These are phyloP conservation scores for Haplographium delicatum DNA, from an alignment of 495 filamentous ascomycete species.

Conservation along the genomic window DNA sequence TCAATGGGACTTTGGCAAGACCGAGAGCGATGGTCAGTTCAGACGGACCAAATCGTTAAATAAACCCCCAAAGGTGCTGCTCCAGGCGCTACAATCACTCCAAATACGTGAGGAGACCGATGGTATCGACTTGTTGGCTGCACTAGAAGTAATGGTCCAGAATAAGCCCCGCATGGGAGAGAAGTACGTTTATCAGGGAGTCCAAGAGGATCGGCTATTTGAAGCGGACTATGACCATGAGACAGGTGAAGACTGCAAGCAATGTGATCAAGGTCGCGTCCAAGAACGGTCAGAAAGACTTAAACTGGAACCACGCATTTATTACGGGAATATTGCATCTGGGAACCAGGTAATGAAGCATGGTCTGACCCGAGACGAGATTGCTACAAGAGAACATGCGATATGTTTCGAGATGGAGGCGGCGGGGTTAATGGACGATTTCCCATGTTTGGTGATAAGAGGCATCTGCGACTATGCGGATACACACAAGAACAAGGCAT, in stretches of 20 bases:
- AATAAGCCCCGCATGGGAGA: slow-evolving; percentile 6
- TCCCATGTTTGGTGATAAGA: slow-evolving; percentile 34
- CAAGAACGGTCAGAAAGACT: background rate
- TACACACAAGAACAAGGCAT: slow-evolving; percentile 34
- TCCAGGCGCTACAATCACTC: slow-evolving; percentile 3
- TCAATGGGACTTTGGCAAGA: slow-evolving; percentile 40
- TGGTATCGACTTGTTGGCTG: background rate
- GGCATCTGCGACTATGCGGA: slow-evolving; percentile 39
- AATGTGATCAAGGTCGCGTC: slow-evolving; percentile 6
- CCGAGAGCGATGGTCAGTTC: slow-evolving; percentile 23
- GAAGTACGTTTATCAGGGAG: slow-evolving; percentile 22
- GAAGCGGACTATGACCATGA: slow-evolving; percentile 30
- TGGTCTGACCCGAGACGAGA: slow-evolving; percentile 27
- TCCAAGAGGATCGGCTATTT: slow-evolving; percentile 28
- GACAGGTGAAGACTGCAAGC: slow-evolving; percentile 6
- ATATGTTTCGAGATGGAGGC: slow-evolving; percentile 46
- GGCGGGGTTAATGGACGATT: slow-evolving; percentile 31
- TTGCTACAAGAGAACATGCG: slow-evolving; percentile 18
- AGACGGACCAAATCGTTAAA: slow-evolving; percentile 31
- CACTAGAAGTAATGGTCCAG: slow-evolving; percentile 2
- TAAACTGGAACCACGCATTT: slow-evolving; percentile 1
- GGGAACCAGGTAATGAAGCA: slow-evolving; percentile 36
- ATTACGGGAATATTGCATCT: slow-evolving; percentile 40
- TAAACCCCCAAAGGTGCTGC: slow-evolving; percentile 25
- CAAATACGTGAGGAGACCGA: background rate